Evolutionary conservation across 2,329 filamentous ascomycete species (phyloP), one percentile per base, ranked within the genome.

Genomic region (Pezicula radicicola): DNA sequence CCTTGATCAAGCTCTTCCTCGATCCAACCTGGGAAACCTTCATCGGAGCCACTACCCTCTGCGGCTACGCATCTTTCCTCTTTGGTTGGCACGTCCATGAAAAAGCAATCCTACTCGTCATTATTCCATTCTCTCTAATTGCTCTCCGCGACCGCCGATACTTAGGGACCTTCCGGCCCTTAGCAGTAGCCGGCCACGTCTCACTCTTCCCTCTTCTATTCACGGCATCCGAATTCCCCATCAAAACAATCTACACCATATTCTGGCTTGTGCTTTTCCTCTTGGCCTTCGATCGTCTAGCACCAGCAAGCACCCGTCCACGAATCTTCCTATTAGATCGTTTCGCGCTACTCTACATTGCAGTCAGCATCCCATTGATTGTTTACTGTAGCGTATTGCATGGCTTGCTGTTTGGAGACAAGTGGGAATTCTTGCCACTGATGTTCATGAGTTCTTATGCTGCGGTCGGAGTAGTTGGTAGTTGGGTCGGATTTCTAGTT

Each of bases 21-120:
- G 77, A 80, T 47, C 91, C 91, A 2, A 90, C 83, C 0, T 96
- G 91, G 89, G 88, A 96, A 56, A 88, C 82, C 51, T 97, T 99
- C 66, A 81, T 97, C 40, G 91, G 91, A 3, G 87, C 91, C 0
- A 81, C 96, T 42, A 97, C 93, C 0, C 83, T 97, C 15, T 97
- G 94, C 65, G 94, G 90, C 53, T 99, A 97, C 66, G 89, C 93
- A 0, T 97, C 93, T 0, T 99, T 99, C 73, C 79, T 99, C 9
- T 97, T 97, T 62, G 93, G 94, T 51, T 99, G 93, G 91, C 94
- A 99, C 66, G 94, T 99, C 8, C 94, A 99, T 64, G 94, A 99
- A 68, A 99, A 99, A 71, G 94, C 94, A 1, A 89, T 99, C 52
- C 80, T 99, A 19, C 81, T 97, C 18, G 88, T 97, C 65, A 91